Evolutionary conservation across 1,139 yeast genomes (phyloP).

Genomic region (Saccharomyces pastorianus): DNA sequence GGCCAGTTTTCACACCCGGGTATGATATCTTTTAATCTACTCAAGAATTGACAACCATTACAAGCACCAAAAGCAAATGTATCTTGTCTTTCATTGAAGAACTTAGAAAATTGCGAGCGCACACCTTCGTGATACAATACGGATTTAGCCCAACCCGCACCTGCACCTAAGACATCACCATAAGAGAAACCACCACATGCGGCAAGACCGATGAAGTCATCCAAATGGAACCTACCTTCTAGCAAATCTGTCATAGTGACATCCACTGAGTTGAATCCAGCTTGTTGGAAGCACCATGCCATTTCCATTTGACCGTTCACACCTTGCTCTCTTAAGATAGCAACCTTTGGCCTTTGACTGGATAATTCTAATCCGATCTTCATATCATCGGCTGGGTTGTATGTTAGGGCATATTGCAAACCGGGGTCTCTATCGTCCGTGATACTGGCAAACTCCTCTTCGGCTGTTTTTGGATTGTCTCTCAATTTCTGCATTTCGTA

Average conservation of each 20-base stretch:
- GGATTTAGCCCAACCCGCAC: conserved; percentile 98
- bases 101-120: conserved; percentile 64
- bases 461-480: conserved; percentile 88
- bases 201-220: conserved; percentile 84
- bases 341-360: conserved; percentile 69
- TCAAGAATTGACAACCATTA: conserved; percentile 95
- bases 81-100: conserved; percentile 79
- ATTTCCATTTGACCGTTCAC: conserved; percentile 97
- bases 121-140: conserved; percentile 80
- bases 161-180: conserved; percentile 98
- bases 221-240: conserved; percentile 62
- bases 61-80: conserved; percentile 99
- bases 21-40: conserved; percentile 77
- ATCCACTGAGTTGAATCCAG: conserved; percentile 89
- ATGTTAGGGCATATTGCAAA: conserved; percentile 70
- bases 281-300: conserved; percentile 95
- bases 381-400: conserved; percentile 43
- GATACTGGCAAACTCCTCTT: conserved; percentile 72
- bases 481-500: conserved; percentile 84
- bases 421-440: conserved; percentile 86
- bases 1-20: conserved; percentile 99
- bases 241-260: conserved; percentile 95
- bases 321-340: conserved; percentile 96
- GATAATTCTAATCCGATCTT: conserved; percentile 31
- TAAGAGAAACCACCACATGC: conserved; percentile 99